Evolutionary conservation across 1,139 yeast genomes (phyloP).

Genomic region (Pichia kudriavzevii): DNA sequence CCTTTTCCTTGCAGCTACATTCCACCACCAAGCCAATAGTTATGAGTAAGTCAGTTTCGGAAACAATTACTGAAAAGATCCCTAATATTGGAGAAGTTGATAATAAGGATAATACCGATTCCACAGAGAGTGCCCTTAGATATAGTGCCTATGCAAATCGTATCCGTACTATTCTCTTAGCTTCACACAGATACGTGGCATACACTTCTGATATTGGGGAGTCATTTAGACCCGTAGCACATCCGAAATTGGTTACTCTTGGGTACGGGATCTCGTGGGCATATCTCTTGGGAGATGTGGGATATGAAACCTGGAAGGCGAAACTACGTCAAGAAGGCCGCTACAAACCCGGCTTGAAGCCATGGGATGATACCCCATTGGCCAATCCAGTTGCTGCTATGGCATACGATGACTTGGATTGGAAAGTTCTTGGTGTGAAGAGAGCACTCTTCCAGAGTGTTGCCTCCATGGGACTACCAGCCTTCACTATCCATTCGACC

Average conservation of each 20-base stretch:
- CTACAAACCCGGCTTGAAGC: conserved; percentile 53
- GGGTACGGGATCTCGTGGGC: conserved; percentile 78
- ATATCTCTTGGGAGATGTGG: conserved; percentile 72
- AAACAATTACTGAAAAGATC: no score
- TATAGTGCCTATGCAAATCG: conserved; percentile 81
- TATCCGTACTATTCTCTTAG: conserved; percentile 57
- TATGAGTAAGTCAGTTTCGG: no score
- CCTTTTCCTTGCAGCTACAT: no score
- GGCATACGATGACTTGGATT: conserved; percentile 41
- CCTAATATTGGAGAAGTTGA: no score
- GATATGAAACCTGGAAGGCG: conserved; percentile 70
- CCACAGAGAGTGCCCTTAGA: conserved; percentile 37
- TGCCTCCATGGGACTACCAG: conserved; percentile 85
- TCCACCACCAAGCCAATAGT: no score
- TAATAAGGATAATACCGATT: conserved; percentile 7
- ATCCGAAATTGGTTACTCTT: conserved; percentile 52
- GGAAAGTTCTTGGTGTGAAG: conserved; percentile 58
- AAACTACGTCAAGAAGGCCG: conserved; percentile 62
- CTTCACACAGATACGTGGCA: conserved; percentile 81
- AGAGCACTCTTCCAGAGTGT: conserved; percentile 73
- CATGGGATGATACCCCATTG: conserved; percentile 54
- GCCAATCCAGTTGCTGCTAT: conserved; percentile 36
- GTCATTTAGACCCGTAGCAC: conserved; percentile 81
- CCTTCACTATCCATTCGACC: conserved; percentile 74
- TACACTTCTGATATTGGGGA: conserved; percentile 86